Evolutionary conservation across 768 basidiomycete genomes (phyloP), one percentile per base, ranked within the genome.

Genomic region (Daedaleopsis nitida): DNA sequence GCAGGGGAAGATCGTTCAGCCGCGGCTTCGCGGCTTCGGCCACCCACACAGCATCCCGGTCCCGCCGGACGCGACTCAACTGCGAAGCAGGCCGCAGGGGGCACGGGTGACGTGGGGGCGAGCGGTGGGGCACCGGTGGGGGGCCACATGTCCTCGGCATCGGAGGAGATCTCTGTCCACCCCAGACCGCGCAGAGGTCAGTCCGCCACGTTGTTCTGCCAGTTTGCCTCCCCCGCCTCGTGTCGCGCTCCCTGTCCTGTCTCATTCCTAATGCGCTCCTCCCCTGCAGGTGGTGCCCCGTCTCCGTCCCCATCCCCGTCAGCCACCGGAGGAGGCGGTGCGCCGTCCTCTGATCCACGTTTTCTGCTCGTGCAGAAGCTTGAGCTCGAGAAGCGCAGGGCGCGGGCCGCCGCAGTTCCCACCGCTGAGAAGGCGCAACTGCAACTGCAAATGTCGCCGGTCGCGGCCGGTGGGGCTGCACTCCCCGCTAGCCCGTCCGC

Each of bases 361-460:
- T 57, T 58, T 43, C 37, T 52, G 55, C 62, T 64, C 59, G 32
- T 58, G 63, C 74, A 64, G 61, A 58, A 60, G 59, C 45, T 58
- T 43, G 47, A 43, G 57, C 54, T 61, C 57, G 62, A 65, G 66
- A 65, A 61, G 67, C 60, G 60, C 63, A 60, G 5, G 60, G 58
- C 44, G 59, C 49, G 35, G 39, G 49, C 44, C 39, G 55, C 55
- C 23, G 44, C 57, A 45, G 62, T 45, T 49, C 47, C 47, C 62
- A 64, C 62, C 58, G 62, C 62, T 64, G 62, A 64, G 62, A 64
- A 64, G 58, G 35, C 54, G 14, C 58, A 50, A 52, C 52, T 57
- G 55, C 52, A 43, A 27, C 45, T 54, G 55, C 52, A 43, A 27
- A 38, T 54, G 55, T 44, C 44, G 43, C 35, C 55, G 43, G 53